Evolutionary conservation across 2,329 filamentous ascomycete species (phyloP).

Genomic region (Aspergillus sojae): DNA sequence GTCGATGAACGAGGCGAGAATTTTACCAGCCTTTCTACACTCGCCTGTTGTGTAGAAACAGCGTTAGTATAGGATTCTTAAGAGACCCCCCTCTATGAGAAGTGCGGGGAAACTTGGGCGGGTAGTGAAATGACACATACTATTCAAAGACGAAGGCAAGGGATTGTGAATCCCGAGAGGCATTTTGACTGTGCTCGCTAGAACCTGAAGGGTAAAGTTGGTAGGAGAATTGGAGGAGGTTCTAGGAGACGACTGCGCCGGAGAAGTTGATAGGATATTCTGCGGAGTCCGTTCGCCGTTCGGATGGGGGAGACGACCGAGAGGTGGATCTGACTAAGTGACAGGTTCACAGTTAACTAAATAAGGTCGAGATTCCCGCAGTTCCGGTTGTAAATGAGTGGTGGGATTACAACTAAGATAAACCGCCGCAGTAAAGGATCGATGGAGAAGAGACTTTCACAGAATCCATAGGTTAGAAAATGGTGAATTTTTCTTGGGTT

Average conservation of each 20-base stretch:
- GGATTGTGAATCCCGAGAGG: conserved; percentile 51
- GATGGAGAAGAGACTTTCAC: neutral
- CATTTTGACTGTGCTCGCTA: conserved; percentile 35
- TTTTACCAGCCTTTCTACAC: conserved; percentile 96
- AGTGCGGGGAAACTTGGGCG: conserved; percentile 35
- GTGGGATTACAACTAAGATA: neutral
- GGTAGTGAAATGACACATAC: conserved; percentile 36
- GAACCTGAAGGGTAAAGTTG: conserved; percentile 3
- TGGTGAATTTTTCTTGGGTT: neutral
- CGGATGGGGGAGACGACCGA: conserved; percentile 26
- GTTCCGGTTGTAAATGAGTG: neutral
- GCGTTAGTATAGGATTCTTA: conserved; percentile 34
- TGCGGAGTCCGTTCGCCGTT: conserved; percentile 20
- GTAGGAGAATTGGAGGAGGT: conserved; percentile 1
- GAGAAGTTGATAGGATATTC: conserved; percentile 17
- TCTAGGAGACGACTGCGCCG: conserved; percentile 3
- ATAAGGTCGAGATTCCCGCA: neutral
- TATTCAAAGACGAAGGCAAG: conserved; percentile 51
- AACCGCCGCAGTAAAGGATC: neutral
- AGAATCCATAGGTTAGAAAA: neutral
- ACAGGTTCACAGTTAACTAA: neutral
- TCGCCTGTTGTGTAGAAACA: conserved; percentile 66
- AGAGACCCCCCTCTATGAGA: conserved; percentile 11
- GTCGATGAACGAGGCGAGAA: conserved; percentile 91
- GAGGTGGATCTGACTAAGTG: conserved; percentile 23